Base-by-base conservation (phyloP, 2,329 filamentous ascomycete genomes). In the Paracorniculantispora psalliotae region DNA sequence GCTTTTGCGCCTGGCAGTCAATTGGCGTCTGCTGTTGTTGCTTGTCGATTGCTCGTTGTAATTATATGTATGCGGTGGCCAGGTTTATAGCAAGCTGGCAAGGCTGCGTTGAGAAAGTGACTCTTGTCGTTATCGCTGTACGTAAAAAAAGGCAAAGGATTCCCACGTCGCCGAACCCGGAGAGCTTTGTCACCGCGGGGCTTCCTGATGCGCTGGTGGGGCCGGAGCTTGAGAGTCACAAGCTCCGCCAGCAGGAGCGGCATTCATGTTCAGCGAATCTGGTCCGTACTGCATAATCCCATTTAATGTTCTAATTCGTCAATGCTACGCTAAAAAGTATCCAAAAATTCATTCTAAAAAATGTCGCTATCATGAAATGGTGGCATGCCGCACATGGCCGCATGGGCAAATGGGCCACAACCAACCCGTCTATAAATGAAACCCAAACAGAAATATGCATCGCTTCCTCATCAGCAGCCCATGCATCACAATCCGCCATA, bases 381-480 rank as follows among this genome's bases (percentile, higher is more conserved):
- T n/a, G n/a, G n/a, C n/a, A 30, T 25, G 19, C n/a, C 21, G 17
- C 39, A 54, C 28, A 15, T 23, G 48, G 39, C n/a, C 28, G 25
- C 37, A 5, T 25, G 6, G 7, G 5, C 6, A 6, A 33, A 33
- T 17, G 15, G n/a, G 26, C 46, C 21, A 37, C 5, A 7, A n/a
- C 12, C 26, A 13, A 4, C 2, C 47, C 4, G 17, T 57, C n/a
- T 19, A 64, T 35, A 67, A 21, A 51, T 67, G 64, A 19, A 60
- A 57, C 1, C 63, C 63, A 60, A 67, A 61, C 4, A 67, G 30
- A 26, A 63, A 60, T 59, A 63, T 61, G 30, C 65, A 67, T 15
- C 63, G 26, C 59, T 59, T 63, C 43, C 46, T 59, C 25, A 62
- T 19, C 23, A 65, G 49, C 58, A 64, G 44, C 12, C 63, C 49